Conservation (phyloP, 768 basidiomycete species). For the Chiua virens region DNA sequence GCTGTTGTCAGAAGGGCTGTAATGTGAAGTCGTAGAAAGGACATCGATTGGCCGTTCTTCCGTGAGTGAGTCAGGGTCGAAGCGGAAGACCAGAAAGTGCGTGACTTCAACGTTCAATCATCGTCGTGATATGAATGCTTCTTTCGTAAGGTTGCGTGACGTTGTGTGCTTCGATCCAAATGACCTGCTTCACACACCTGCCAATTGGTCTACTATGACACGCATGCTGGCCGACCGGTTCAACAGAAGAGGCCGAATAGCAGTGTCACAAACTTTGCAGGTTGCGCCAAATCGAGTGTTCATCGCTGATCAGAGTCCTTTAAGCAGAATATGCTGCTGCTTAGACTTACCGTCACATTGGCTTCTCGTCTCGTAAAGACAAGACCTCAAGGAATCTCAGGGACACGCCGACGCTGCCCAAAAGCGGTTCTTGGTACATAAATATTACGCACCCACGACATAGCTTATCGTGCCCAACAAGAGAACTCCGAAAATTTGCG, state of each 20-base stretch:
- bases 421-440: neutral
- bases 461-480: neutral
- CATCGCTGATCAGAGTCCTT: slow-evolving; percentile 4
- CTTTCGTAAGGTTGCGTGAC: neutral
- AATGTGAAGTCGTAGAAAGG: slow-evolving; percentile 13
- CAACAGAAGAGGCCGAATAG: neutral
- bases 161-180: slow-evolving; percentile 4
- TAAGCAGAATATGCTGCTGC: neutral
- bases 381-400: neutral
- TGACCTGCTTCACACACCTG: neutral
- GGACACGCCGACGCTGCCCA: neutral
- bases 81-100: neutral
- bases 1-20: slow-evolving; percentile 14
- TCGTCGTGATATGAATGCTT: slow-evolving; percentile 6
- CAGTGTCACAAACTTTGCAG: neutral
- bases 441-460: neutral
- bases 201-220: slow-evolving; percentile 5
- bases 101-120: neutral
- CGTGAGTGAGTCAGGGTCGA: slow-evolving; percentile 14
- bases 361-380: neutral
- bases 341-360: slow-evolving; percentile 9
- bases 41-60: neutral
- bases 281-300: neutral
- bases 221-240: neutral
- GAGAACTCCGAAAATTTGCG: slow-evolving; percentile 1